phyloP scores from a whole-genome alignment of 139 green algal genomes.

The Coccomyxa sp. region DNA sequence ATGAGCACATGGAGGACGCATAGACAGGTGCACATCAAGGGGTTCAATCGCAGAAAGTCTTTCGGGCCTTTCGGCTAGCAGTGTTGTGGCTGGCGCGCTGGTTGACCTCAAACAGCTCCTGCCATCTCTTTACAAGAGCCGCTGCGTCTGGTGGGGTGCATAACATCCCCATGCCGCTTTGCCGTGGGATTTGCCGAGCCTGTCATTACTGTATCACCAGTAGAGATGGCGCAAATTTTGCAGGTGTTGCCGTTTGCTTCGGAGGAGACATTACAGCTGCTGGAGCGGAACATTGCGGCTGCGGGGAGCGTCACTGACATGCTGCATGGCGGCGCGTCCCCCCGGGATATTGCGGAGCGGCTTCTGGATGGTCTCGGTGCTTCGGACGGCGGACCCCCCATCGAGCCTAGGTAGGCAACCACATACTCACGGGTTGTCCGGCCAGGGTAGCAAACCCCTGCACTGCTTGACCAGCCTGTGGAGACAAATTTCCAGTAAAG shows the following conservation, averaged over 20 bases:
- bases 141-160: background rate
- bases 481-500: background rate
- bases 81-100: no score
- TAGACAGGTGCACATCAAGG: no score
- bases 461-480: background rate
- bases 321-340: conserved; percentile 53
- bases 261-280: conserved; percentile 73
- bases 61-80: no score
- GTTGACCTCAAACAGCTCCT: no score
- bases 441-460: background rate
- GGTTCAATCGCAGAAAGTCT: no score
- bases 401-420: conserved; percentile 36
- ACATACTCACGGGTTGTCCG: background rate
- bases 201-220: no score
- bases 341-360: conserved; percentile 52
- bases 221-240: background rate
- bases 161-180: background rate
- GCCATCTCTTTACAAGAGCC: no score
- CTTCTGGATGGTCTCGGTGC: conserved; percentile 64
- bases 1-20: no score
- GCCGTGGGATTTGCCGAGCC: no score
- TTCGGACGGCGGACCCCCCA: conserved; percentile 29
- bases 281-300: conserved; percentile 71
- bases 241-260: conserved; percentile 83
- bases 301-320: conserved; percentile 58